These are phyloP conservation scores for Cladorrhinum sp. DNA, from an alignment of 2,329 filamentous ascomycete genomes.

Conservation along the genomic window DNA sequence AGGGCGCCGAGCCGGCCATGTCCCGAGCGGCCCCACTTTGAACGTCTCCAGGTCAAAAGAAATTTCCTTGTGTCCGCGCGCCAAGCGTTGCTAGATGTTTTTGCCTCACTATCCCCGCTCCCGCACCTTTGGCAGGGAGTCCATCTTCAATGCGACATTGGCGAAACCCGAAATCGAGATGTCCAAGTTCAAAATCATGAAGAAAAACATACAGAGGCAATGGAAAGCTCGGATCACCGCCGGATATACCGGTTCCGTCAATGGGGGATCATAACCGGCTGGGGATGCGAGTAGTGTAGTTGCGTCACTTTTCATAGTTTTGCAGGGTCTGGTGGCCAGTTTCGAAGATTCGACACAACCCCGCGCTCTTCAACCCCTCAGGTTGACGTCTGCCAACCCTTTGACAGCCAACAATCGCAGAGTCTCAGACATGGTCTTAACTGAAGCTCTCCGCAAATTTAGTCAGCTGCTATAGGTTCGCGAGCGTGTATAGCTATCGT, in stretches of 20 bases:
- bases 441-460: neutral
- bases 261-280: neutral
- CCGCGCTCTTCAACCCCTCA: constrained; percentile 3
- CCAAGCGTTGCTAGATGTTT: constrained; percentile 16
- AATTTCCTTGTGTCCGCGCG: constrained; percentile 25
- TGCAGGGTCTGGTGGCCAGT: constrained; percentile 2
- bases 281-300: neutral
- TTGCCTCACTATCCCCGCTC: neutral
- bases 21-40: constrained; percentile 23
- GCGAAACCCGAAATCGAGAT: constrained; percentile 4
- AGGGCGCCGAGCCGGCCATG: constrained; percentile 21
- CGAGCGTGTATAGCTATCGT: neutral
- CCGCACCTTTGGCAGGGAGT: neutral
- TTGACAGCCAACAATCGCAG: neutral
- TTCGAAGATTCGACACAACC: neutral
- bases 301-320: constrained; percentile 8
- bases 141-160: constrained; percentile 8
- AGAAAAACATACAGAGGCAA: neutral
- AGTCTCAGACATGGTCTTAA: neutral
- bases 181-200: neutral
- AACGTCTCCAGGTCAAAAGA: constrained; percentile 29
- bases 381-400: neutral
- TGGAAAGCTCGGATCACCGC: neutral
- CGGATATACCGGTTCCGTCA: constrained; percentile 6
- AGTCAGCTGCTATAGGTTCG: neutral